Conservation (phyloP, 2,329 filamentous ascomycete genomes). For the Ascomycota sp. region DNA sequence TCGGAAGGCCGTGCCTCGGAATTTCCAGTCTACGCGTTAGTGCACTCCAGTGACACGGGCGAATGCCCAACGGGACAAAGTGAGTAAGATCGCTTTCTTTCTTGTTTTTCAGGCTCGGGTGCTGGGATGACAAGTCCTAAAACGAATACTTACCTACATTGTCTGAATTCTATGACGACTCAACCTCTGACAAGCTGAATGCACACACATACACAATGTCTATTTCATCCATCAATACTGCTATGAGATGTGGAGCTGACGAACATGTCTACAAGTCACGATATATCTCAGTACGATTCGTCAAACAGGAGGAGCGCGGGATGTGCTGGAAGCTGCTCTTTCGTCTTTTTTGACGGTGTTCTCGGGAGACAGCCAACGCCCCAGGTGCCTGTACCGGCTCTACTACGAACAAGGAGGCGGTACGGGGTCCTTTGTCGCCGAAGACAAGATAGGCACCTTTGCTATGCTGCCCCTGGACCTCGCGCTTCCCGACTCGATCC, state of each 20-base stretch:
- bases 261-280: slow-evolving; percentile 8
- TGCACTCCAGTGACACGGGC: slow-evolving; percentile 78
- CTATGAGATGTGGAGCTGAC: no score
- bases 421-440: slow-evolving; percentile 8
- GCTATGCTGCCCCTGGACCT: slow-evolving; percentile 41
- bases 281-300: slow-evolving; percentile 18
- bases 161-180: slow-evolving; percentile 89
- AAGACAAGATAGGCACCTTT: slow-evolving; percentile 31
- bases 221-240: no score
- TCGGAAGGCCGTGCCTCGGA: slow-evolving; percentile 13
- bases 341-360: slow-evolving; percentile 17
- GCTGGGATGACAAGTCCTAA: slow-evolving; percentile 60
- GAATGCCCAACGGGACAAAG: slow-evolving; percentile 79
- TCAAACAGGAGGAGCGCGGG: slow-evolving; percentile 13
- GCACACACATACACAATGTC: slow-evolving; percentile 28
- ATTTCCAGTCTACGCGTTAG: slow-evolving; percentile 36
- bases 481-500: slow-evolving; percentile 49
- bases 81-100: slow-evolving; percentile 36
- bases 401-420: slow-evolving; percentile 31
- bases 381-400: slow-evolving; percentile 26
- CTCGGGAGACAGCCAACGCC: slow-evolving; percentile 8
- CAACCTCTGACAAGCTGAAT: slow-evolving; percentile 79
- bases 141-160: slow-evolving; percentile 99
- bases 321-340: slow-evolving; percentile 19
- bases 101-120: slow-evolving; percentile 13